Evolutionary conservation across 768 basidiomycete species (phyloP).

Genomic region (Boletales sp.): DNA sequence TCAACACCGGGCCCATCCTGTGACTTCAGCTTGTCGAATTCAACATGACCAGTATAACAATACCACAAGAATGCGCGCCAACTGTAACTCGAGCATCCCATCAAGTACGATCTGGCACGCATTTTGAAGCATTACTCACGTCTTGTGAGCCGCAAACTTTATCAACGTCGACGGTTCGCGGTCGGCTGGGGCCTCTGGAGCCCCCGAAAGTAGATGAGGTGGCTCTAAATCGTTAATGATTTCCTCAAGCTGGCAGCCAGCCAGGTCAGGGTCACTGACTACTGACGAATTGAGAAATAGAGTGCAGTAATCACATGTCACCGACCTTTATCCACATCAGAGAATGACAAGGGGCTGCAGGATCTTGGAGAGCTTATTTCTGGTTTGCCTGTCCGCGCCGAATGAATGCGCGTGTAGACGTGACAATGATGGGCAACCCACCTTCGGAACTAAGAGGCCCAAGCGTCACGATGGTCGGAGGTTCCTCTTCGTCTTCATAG

Average conservation of each 20-base stretch:
- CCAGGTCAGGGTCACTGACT: constrained; percentile 4
- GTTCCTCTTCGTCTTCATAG: constrained; percentile 20
- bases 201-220: not conserved
- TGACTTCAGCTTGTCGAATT: constrained; percentile 10
- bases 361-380: not conserved
- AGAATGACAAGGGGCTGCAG: constrained; percentile 6
- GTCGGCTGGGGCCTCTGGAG: not conserved
- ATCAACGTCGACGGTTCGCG: not conserved
- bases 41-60: constrained; percentile 15
- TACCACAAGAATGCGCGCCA: constrained; percentile 17
- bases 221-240: not conserved
- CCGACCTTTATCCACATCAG: constrained; percentile 10
- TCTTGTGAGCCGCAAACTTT: constrained; percentile 11
- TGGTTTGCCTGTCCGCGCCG: constrained; percentile 3
- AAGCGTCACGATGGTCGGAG: too few relatives aligned
- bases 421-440: not conserved
- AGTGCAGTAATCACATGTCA: not conserved
- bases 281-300: constrained; percentile 4
- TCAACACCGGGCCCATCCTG: not conserved
- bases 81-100: not conserved
- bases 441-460: not conserved
- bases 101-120: not conserved
- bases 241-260: constrained; percentile 3
- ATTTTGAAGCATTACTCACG: constrained; percentile 1
- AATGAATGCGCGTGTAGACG: not conserved